These are phyloP conservation scores for Entelexis sorbosivorans DNA, from an alignment of 1,139 yeast genomes.

Conservation along the genomic window DNA sequence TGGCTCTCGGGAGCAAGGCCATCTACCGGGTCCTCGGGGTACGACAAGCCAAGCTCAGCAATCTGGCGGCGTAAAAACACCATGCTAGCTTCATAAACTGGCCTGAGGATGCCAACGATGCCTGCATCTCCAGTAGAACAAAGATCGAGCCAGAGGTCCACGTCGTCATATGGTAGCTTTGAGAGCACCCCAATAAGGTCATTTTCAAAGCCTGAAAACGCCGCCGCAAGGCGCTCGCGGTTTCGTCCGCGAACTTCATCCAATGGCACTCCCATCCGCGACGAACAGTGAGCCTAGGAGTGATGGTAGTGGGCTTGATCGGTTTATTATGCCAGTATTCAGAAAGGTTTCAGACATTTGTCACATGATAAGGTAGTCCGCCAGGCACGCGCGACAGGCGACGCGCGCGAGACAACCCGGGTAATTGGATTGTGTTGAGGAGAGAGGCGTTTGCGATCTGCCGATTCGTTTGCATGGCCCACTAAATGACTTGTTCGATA, in stretches of 20 bases:
- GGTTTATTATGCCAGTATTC: no score
- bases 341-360: not conserved
- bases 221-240: not conserved
- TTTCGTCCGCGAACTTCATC: not conserved
- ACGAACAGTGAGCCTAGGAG: no score
- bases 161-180: not conserved
- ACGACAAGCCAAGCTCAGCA: not conserved
- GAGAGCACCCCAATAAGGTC: not conserved
- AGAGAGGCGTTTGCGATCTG: no score
- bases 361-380: not conserved
- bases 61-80: not conserved
- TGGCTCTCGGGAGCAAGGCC: not conserved
- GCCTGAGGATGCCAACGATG: not conserved
- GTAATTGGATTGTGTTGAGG: no score
- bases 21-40: not conserved
- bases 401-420: no score
- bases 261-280: slow-evolving; percentile 5
- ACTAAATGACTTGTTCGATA: no score
- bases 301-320: no score
- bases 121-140: not conserved
- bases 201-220: not conserved
- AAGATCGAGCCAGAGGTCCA: not conserved
- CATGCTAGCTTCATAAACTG: not conserved
- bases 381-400: not conserved
- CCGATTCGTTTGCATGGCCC: no score